Evolutionary conservation across 208 protist species (phyloP).

Genomic region (Leishmania guyanensis): DNA sequence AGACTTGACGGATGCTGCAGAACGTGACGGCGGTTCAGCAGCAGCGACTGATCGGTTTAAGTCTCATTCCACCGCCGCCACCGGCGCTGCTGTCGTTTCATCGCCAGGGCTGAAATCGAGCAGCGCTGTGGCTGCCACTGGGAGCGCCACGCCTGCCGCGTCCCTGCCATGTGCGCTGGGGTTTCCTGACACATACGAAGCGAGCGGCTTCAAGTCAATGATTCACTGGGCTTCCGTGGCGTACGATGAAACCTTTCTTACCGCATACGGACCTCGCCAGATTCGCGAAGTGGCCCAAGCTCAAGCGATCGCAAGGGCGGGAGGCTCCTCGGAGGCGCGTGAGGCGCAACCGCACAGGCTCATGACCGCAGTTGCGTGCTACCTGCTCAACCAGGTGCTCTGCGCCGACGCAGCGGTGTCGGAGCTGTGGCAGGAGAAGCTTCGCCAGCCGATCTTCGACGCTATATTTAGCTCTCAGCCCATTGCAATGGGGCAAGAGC

Average conservation of each 20-base stretch:
- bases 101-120: neutral
- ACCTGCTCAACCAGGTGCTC: conserved; percentile 78
- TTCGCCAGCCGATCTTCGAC: conserved; percentile 66
- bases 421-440: conserved; percentile 49
- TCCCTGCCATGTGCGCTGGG: conserved; percentile 22
- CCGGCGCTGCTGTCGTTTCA: neutral
- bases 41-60: neutral
- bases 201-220: conserved; percentile 68
- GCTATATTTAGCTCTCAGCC: conserved; percentile 65
- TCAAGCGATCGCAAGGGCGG: neutral
- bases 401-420: conserved; percentile 45
- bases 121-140: neutral
- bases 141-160: neutral
- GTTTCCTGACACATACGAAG: conserved; percentile 65
- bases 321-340: conserved; percentile 2
- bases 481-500: conserved; percentile 28
- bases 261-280: conserved; percentile 56
- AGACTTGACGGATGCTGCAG: neutral
- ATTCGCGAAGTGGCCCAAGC: conserved; percentile 26
- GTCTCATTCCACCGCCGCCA: neutral
- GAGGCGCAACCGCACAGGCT: conserved; percentile 52
- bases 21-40: neutral
- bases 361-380: conserved; percentile 66
- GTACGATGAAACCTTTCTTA: conserved; percentile 67
- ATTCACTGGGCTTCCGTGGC: conserved; percentile 75